A percentile compares a stretch with the other conserved stretches of the same genome.
Conservation (phyloP, 1,139 yeast genomes). For the Lodderomyces pseudojiufengensis region DNA sequence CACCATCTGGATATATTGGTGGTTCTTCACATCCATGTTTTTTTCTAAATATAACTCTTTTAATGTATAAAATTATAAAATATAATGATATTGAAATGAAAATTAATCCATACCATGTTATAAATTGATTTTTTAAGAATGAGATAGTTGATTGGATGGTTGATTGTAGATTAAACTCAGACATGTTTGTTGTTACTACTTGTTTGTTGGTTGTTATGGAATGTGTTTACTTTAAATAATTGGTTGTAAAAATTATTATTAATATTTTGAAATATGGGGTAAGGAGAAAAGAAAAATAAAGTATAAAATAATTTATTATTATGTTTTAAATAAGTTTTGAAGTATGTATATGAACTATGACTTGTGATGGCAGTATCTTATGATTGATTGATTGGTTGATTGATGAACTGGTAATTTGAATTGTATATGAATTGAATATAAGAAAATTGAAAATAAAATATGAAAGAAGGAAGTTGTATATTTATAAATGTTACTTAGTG, state of each 20-base stretch:
- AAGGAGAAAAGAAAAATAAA: too few relatives aligned
- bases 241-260: too few relatives aligned
- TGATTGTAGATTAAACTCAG: not conserved
- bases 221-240: not conserved
- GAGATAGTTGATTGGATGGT: not conserved
- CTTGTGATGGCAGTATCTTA: too few relatives aligned
- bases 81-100: constrained; percentile 9
- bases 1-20: constrained; percentile 8
- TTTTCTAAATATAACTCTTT: constrained; percentile 4
- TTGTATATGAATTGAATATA: too few relatives aligned
- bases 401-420: too few relatives aligned
- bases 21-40: constrained; percentile 11
- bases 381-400: too few relatives aligned
- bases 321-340: too few relatives aligned
- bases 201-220: not conserved
- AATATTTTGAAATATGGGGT: constrained; percentile 1
- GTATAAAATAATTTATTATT: too few relatives aligned
- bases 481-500: too few relatives aligned
- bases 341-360: too few relatives aligned
- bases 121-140: constrained; percentile 2
- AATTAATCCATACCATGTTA: constrained; percentile 12
- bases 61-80: constrained; percentile 2
- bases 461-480: too few relatives aligned
- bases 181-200: not conserved
- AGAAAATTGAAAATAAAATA: too few relatives aligned